These are phyloP conservation scores for grape (Vitis vinifera) DNA, from an alignment of 164 flowering plant genomes.

Conservation along the genomic window DNA sequence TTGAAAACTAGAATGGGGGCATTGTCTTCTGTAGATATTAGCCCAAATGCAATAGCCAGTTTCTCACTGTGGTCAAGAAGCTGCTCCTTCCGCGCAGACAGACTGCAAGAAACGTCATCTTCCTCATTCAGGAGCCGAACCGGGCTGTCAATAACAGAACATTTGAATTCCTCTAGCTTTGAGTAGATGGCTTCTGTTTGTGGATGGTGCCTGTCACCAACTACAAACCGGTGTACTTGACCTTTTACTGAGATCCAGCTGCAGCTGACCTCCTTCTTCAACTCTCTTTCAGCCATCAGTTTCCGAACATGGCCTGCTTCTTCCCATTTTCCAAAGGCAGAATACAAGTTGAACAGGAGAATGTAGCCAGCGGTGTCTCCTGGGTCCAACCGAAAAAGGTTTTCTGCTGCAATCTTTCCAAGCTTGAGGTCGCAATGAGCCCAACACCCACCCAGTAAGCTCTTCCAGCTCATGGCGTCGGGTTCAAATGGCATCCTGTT, in stretches of 20 bases:
- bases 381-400: conserved; percentile 40
- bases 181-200: conserved; percentile 46
- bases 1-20: conserved; percentile 46
- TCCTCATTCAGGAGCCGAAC: conserved; percentile 19
- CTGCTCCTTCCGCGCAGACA: conserved; percentile 37
- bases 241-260: conserved; percentile 57
- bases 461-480: conserved; percentile 56
- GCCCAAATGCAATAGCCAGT: conserved; percentile 60
- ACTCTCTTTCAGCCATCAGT: conserved; percentile 42
- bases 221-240: conserved; percentile 49
- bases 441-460: conserved; percentile 52
- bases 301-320: conserved; percentile 45
- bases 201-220: conserved; percentile 61
- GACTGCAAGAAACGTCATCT: conserved; percentile 6
- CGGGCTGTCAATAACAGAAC: neutral
- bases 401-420: conserved; percentile 44
- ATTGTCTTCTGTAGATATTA: conserved; percentile 35
- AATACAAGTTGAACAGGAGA: conserved; percentile 49
- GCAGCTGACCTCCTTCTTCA: conserved; percentile 51
- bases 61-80: conserved; percentile 58
- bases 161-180: conserved; percentile 39
- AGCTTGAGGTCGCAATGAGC: conserved; percentile 40
- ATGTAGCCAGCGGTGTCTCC: conserved; percentile 45
- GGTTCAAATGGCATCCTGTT: conserved; percentile 46
- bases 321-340: conserved; percentile 47